Base-by-base conservation (phyloP, 2,329 filamentous ascomycete genomes). In the Niveomyces coronatus region DNA sequence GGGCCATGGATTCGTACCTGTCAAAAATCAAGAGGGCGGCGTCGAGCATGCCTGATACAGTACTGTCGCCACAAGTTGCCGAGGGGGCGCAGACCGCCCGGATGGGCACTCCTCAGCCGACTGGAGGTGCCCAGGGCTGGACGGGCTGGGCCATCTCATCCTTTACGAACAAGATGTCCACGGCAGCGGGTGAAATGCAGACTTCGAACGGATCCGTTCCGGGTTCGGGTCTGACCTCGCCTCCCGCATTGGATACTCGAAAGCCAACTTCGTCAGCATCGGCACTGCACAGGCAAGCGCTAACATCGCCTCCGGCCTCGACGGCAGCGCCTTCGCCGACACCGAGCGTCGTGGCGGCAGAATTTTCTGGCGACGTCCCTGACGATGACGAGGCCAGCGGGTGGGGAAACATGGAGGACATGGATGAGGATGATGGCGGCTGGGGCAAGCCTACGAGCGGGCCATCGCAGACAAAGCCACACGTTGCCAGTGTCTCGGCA, bases 81-180 rank as follows among this genome's bases (percentile, higher is more conserved):
- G 62, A 71, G 3, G 58, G 69, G 10, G 64, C 65, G 4, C 64
- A 61, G 15, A 70, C 74, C 1, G 81, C 85, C 1, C 76, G 85
- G 23, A 91, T 94, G 70, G 79, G 81, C 45, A 91, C 84, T 1
- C 80, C 86, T 2, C 82, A 86, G 43, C 64, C 72, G 2, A 78
- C 79, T 3, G 70, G 71, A 26, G 56, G 48, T n/a, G 43, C 48
- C n/a, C 44, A 51, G 5, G 52, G 57, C 14, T 96, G 91, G 91
- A 78, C 91, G 2, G 91, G 91, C 10, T 98, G 91, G 91, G 91
- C 91, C 2, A 95, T 98, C 39, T 96, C 91, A 0, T 95, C 87
- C 1, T 98, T 98, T 55, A 96, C 91, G 2, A 96, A 96, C 61
- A 95, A 94, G 52, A 58, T 96, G 10, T 80, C 85, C 2, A 64